Conservation (phyloP, 495 filamentous ascomycete genomes). For the Penicillium verhagenii region DNA sequence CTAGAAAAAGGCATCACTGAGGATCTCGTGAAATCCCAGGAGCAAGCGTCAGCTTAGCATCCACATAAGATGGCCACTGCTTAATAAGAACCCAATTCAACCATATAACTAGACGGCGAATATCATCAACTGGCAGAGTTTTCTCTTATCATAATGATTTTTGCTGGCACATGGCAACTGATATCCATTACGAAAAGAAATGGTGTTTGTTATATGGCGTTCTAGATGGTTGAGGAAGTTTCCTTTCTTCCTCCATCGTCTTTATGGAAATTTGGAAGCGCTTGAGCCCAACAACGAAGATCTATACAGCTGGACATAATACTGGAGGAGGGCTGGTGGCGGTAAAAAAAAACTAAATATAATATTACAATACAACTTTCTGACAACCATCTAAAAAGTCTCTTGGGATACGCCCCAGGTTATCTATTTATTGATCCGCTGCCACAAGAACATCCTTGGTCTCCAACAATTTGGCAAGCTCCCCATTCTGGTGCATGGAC, state of each 20-base stretch:
- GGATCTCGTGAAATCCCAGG: constrained; percentile 41
- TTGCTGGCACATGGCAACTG: background rate
- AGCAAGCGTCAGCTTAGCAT: constrained; percentile 22
- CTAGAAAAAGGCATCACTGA: constrained; percentile 78
- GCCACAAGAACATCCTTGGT: constrained; percentile 80
- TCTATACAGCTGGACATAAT: too few species aligned
- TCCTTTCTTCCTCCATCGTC: too few species aligned
- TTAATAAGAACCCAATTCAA: constrained; percentile 13
- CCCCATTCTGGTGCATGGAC: constrained; percentile 96
- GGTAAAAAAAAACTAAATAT: constrained; percentile 3
- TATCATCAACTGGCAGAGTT: constrained; percentile 15
- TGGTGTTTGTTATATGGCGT: too few species aligned
- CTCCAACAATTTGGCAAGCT: constrained; percentile 85
- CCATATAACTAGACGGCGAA: constrained; percentile 18
- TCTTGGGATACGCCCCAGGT: too few species aligned
- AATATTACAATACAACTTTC: constrained; percentile 19
- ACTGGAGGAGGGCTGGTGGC: too few species aligned
- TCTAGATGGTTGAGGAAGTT: too few species aligned
- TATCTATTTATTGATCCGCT: constrained; percentile 38
- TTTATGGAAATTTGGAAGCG: too few species aligned
- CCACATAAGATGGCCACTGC: background rate
- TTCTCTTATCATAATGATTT: background rate
- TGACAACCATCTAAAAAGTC: too few species aligned
- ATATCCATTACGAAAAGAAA: too few species aligned
- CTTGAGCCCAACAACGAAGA: too few species aligned